These are phyloP conservation scores for Metarhizium sp. DNA, from an alignment of 2,329 filamentous ascomycete genomes.

Conservation along the genomic window DNA sequence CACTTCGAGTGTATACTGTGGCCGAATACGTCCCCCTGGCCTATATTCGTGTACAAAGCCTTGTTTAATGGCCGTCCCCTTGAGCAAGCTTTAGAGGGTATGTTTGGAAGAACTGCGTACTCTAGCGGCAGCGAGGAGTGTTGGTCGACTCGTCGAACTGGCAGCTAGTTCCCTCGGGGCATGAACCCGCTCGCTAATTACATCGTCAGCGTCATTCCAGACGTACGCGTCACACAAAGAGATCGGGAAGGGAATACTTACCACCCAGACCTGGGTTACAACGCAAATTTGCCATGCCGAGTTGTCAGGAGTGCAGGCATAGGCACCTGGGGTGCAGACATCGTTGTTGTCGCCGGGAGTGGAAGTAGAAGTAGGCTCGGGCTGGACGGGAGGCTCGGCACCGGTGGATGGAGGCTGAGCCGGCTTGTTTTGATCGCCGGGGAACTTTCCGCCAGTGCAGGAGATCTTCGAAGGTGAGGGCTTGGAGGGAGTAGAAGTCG, in stretches of 20 bases:
- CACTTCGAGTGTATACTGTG: no score
- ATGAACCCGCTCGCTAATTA: neutral
- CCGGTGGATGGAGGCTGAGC: neutral
- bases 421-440: neutral
- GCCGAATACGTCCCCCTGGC: no score
- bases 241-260: neutral
- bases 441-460: neutral
- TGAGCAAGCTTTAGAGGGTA: no score
- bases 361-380: neutral
- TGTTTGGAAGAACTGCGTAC: no score
- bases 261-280: neutral
- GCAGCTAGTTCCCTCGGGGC: neutral
- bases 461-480: no score
- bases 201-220: neutral
- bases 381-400: neutral
- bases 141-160: neutral
- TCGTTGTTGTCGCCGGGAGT: neutral
- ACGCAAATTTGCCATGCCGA: neutral
- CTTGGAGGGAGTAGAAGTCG: no score
- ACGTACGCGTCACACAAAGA: neutral
- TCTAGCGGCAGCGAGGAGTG: neutral
- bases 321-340: neutral
- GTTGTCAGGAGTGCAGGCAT: neutral
- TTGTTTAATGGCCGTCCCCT: no score
- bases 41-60: no score